Conservation (phyloP, 2,329 filamentous ascomycete species). For the Metarhizium robertsii region DNA sequence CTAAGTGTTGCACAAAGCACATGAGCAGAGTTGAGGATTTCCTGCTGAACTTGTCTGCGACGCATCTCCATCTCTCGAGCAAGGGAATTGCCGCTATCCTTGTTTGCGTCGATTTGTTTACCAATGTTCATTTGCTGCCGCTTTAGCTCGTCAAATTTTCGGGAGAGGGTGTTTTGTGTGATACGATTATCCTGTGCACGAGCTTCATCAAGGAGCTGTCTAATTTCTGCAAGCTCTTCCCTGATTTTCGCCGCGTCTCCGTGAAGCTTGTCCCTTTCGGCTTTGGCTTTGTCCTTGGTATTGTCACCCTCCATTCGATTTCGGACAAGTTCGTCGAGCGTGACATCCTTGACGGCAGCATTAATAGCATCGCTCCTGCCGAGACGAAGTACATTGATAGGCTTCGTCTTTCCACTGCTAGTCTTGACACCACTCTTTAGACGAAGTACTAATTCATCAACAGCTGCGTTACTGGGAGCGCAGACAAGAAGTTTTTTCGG, state of each 20-base stretch:
- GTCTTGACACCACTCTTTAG: slow-evolving; percentile 82
- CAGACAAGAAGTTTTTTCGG: slow-evolving; percentile 87
- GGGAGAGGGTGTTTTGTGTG: slow-evolving; percentile 49
- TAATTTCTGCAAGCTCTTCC: slow-evolving; percentile 60
- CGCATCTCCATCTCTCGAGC: slow-evolving; percentile 80
- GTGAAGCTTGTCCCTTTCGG: slow-evolving; percentile 49
- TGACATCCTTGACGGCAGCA: slow-evolving; percentile 78
- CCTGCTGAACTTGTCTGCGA: slow-evolving; percentile 75
- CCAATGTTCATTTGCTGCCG: slow-evolving; percentile 65
- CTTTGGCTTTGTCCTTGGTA: slow-evolving; percentile 47
- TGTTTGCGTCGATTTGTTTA: slow-evolving; percentile 74
- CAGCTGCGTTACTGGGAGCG: slow-evolving; percentile 96
- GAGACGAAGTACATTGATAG: slow-evolving; percentile 80
- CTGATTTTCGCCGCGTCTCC: slow-evolving; percentile 64
- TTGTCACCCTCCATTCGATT: slow-evolving; percentile 55
- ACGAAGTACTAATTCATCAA: slow-evolving; percentile 90
- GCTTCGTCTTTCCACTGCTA: slow-evolving; percentile 58
- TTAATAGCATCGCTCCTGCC: slow-evolving; percentile 92
- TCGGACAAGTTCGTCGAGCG: slow-evolving; percentile 83
- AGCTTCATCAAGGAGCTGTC: slow-evolving; percentile 61
- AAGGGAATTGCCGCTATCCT: slow-evolving; percentile 74
- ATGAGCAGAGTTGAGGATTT: slow-evolving; percentile 82
- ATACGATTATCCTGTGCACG: slow-evolving; percentile 43
- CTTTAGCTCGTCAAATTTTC: slow-evolving; percentile 70
- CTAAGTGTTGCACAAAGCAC: slow-evolving; percentile 93